phyloP scores from a whole-genome alignment of 257 asterid genomes.

The Nicotiana otophora region DNA sequence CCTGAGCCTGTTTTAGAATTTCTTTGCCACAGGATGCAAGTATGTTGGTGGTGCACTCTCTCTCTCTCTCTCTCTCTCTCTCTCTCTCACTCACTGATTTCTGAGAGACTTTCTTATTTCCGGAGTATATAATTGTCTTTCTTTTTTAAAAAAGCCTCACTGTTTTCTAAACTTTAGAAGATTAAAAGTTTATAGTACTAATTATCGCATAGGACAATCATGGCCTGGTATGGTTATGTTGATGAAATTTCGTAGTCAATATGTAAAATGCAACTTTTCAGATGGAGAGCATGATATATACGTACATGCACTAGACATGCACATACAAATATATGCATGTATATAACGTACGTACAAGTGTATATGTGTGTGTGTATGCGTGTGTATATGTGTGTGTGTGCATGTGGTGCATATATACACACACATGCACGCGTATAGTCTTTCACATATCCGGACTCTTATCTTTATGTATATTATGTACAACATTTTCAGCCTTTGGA shows the following conservation, averaged over 20 bases:
- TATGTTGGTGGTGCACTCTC: background rate
- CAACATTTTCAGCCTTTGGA: constrained; percentile 58
- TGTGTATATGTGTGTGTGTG: too few species aligned
- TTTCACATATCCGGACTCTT: background rate
- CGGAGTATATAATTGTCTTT: background rate
- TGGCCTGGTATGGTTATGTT: background rate
- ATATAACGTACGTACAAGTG: too few species aligned
- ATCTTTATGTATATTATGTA: background rate
- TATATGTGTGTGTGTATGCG: background rate
- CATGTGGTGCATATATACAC: background rate
- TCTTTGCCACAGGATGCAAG: constrained; percentile 2
- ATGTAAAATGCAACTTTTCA: background rate
- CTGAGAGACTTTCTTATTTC: background rate
- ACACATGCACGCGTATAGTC: background rate
- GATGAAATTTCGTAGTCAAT: background rate
- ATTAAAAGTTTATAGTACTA: background rate
- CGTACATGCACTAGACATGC: background rate
- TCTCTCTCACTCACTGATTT: background rate
- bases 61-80: background rate
- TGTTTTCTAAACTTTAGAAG: background rate
- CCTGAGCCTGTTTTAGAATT: background rate
- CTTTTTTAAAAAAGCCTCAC: background rate
- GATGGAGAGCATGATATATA: background rate
- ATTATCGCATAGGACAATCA: background rate
- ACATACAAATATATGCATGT: too few species aligned